Conservation (phyloP, 352 stramenopile genomes). For the Globisporangium spiculum region DNA sequence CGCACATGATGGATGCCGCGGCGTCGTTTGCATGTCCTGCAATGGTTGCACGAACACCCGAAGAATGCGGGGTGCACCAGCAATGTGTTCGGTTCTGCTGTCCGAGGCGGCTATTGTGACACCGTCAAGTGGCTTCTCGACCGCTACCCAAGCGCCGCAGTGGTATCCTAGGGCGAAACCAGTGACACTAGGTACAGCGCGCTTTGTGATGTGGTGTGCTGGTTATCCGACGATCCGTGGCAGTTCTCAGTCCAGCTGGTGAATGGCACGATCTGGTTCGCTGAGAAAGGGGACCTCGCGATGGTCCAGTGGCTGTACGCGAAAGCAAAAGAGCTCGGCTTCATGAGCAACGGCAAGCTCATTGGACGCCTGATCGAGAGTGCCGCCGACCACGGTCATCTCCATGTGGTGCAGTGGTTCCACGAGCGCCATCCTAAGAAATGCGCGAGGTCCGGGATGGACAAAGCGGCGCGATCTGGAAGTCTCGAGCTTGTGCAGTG, state of each 20-base stretch:
- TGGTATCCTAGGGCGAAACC: too few species aligned
- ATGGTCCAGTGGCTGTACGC: background rate
- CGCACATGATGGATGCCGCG: slow-evolving; percentile 3
- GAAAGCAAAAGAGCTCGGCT: too few species aligned
- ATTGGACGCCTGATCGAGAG: background rate
- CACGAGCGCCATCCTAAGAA: background rate
- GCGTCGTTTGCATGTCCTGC: background rate
- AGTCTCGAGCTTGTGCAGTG: background rate
- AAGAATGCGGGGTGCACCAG: slow-evolving; percentile 1
- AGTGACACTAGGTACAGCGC: too few species aligned
- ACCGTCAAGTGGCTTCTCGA: slow-evolving; percentile 1
- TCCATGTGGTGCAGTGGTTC: background rate
- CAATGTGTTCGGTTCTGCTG: background rate
- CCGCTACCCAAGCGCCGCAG: background rate
- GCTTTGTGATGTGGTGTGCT: too few species aligned
- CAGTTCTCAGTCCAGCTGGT: background rate
- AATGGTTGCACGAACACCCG: background rate
- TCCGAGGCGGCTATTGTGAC: background rate
- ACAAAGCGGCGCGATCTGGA: background rate
- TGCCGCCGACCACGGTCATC: background rate
- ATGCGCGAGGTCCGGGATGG: too few species aligned
- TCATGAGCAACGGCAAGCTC: background rate
- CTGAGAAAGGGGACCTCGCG: too few species aligned
- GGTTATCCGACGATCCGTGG: too few species aligned
- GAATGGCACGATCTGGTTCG: background rate